Evolutionary conservation across 495 filamentous ascomycete species (phyloP), one percentile per base, ranked within the genome.

Genomic region (Terfezia claveryi): DNA sequence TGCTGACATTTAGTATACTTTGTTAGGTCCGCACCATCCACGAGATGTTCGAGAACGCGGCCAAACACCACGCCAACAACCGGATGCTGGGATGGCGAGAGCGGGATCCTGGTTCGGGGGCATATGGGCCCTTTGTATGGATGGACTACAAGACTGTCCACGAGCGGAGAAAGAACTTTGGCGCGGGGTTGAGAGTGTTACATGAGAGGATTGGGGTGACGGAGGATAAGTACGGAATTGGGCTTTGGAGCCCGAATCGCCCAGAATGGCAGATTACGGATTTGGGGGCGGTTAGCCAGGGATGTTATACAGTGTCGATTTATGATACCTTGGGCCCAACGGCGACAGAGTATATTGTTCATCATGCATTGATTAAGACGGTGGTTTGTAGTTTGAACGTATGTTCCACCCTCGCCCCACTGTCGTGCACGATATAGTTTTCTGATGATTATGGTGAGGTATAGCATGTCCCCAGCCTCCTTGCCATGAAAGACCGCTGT

Each of bases 211-310:
- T 76, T 56, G 82, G 81, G 8, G 72, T 83, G 51, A 71, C 72
- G 9, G 75, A 74, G 37, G 68, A 70, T 51, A 83, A 89, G 69
- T 85, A 91, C 64, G 85, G 81, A 52, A 76, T 96, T 56, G 91
- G 91, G 37, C 70, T 98, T 16, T 98, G 91, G 91, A 86, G 85
- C 55, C 85, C 89, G 71, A 98, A 98, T 68, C 78, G 91, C 53
- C 83, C 89, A 7, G 91, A 98, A 68, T 98, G 91, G 91, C 91
- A 98, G 73, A 82, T 98, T 54, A 80, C 85, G 50, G 91, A 98
- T 76, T 69, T 98, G 60, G 91, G 80, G 44, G 84, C 87, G 60
- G 78, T 86, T 70, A 87, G 86, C 17, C 92, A 96, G 70, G 78
- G 82, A 17, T 76, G 95, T 37, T 96, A 74, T 68, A 83, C 83